Conservation (phyloP, 371 early-diverging fungal genomes). For the Vittaforma corneae region DNA sequence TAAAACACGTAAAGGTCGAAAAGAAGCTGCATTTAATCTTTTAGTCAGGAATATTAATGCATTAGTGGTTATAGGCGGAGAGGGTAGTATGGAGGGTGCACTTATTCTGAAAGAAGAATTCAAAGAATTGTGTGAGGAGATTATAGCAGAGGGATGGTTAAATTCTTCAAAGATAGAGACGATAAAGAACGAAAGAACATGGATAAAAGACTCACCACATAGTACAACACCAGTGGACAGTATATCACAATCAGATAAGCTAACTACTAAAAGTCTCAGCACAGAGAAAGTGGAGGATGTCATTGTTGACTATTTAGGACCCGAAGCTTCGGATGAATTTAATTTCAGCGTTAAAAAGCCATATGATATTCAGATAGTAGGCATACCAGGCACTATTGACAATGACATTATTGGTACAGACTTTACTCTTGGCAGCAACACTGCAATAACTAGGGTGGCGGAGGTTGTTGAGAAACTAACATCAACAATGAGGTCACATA, state of each 20-base stretch:
- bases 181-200: no score
- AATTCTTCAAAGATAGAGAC: slow-evolving; percentile 25
- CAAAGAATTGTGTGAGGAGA: slow-evolving; percentile 43
- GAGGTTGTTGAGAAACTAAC: slow-evolving; percentile 82
- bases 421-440: slow-evolving; percentile 79
- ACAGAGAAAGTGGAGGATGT: not conserved
- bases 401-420: slow-evolving; percentile 83
- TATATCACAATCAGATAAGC: no score
- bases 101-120: slow-evolving; percentile 80
- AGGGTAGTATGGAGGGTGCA: slow-evolving; percentile 91
- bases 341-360: slow-evolving; percentile 39
- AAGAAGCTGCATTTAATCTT: slow-evolving; percentile 72
- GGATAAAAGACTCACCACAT: no score
- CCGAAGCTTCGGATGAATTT: no score
- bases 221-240: slow-evolving; percentile 58
- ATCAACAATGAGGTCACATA: slow-evolving; percentile 87
- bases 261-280: not conserved
- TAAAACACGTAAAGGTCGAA: slow-evolving; percentile 71
- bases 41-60: slow-evolving; percentile 79
- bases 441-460: slow-evolving; percentile 86
- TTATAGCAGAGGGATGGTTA: not conserved
- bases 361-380: slow-evolving; percentile 65
- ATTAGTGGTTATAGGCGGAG: slow-evolving; percentile 89
- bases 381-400: slow-evolving; percentile 73
- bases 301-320: not conserved